Percentiles rank a stretch among this genome's conserved stretches.
phyloP scores from a whole-genome alignment of 331 rosid genomes.

The Prunus yedoensis region DNA sequence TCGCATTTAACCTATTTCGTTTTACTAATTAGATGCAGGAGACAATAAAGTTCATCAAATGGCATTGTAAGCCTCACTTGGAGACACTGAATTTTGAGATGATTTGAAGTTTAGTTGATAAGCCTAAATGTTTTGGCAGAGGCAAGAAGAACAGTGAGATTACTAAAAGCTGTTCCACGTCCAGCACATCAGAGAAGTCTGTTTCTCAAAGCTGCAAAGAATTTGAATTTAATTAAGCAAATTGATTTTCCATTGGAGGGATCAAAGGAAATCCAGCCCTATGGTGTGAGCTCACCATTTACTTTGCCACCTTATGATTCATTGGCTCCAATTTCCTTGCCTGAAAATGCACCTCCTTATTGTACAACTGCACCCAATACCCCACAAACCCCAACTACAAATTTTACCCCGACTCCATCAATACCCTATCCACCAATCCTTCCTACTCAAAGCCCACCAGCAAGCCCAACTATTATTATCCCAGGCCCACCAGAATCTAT shows the following conservation, averaged over 20 bases:
- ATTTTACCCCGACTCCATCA: conserved; percentile 31
- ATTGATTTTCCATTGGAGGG: conserved; percentile 38
- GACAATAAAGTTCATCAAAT: too few relatives aligned
- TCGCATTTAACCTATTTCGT: too few relatives aligned
- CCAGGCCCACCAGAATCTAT: conserved; percentile 36
- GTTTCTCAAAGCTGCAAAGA: conserved; percentile 41
- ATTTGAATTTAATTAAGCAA: conserved; percentile 44
- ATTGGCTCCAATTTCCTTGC: conserved; percentile 54
- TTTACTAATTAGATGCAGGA: too few relatives aligned
- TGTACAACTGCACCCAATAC: conserved; percentile 61
- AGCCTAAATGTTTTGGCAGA: conserved; percentile 37
- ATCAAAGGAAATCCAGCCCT: conserved; percentile 48
- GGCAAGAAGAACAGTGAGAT: conserved; percentile 48
- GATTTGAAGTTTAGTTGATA: conserved; percentile 5
- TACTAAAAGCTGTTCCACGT: conserved; percentile 24
- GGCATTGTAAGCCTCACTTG: too few relatives aligned
- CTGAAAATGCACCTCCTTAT: conserved; percentile 58
- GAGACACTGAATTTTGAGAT: background rate
- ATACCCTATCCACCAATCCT: conserved; percentile 40
- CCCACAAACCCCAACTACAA: conserved; percentile 47
- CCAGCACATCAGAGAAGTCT: conserved; percentile 32
- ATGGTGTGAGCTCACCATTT: conserved; percentile 67
- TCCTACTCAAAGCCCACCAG: conserved; percentile 64
- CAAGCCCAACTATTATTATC: conserved; percentile 33
- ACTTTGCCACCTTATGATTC: conserved; percentile 82